Conservation (phyloP, 768 basidiomycete genomes). For the Suillus subaureus region DNA sequence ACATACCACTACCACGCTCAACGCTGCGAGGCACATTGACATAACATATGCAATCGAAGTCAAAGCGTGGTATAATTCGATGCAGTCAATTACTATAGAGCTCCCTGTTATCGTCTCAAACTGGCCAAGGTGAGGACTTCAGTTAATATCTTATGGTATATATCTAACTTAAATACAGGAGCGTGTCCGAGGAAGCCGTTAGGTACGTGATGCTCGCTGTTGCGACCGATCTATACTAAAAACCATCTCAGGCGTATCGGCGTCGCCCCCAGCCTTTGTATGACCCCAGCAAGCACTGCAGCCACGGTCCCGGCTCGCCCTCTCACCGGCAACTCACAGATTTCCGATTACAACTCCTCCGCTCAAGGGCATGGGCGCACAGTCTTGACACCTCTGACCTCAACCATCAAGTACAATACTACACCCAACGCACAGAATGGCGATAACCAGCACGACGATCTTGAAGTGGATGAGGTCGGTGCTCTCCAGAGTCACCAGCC, state of each 20-base stretch:
- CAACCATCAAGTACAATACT: slow-evolving; percentile 31
- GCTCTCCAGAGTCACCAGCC: slow-evolving; percentile 15
- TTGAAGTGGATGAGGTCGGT: slow-evolving; percentile 26
- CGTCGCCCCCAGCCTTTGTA: slow-evolving; percentile 43
- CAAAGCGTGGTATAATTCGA: slow-evolving; percentile 75
- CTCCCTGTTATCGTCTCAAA: slow-evolving; percentile 83
- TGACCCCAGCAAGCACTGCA: slow-evolving; percentile 30
- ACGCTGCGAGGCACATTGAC: slow-evolving; percentile 82
- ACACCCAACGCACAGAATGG: slow-evolving; percentile 28
- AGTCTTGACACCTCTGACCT: slow-evolving; percentile 17
- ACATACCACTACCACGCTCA: slow-evolving; percentile 81
- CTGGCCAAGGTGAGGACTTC: slow-evolving; percentile 70
- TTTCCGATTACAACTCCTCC: slow-evolving; percentile 13
- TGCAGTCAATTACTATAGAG: slow-evolving; percentile 65
- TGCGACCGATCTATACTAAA: not conserved
- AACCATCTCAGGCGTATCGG: slow-evolving; percentile 48
- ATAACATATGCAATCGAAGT: slow-evolving; percentile 79
- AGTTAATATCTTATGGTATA: slow-evolving; percentile 4
- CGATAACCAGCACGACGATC: slow-evolving; percentile 9
- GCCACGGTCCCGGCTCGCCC: slow-evolving; percentile 32
- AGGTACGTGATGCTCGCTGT: slow-evolving; percentile 31
- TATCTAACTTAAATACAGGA: slow-evolving; percentile 40
- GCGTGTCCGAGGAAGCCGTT: slow-evolving; percentile 72
- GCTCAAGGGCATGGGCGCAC: slow-evolving; percentile 17
- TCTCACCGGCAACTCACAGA: slow-evolving; percentile 22